A percentile compares a stretch with the other conserved stretches of the same genome.
Conservation (phyloP, 192 early-diverging fungal genomes). For the Piromyces finnis region DNA sequence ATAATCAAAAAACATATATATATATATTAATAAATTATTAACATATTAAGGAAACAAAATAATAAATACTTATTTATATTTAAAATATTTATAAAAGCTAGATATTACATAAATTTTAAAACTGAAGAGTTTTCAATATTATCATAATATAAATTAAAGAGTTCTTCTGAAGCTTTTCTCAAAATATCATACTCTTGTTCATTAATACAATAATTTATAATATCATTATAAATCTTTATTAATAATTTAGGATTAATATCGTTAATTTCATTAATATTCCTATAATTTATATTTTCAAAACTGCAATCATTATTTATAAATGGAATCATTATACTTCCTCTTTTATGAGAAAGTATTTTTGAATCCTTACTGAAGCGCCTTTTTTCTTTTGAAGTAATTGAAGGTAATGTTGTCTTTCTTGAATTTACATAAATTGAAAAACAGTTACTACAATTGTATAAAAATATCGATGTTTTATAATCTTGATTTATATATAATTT, state of each 20-base stretch:
- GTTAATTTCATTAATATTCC: neutral
- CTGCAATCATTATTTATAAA: no score
- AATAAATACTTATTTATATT: no score
- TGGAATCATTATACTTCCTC: no score
- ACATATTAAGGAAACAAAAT: no score
- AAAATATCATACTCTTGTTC: neutral
- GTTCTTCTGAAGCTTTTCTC: neutral
- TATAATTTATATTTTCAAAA: neutral
- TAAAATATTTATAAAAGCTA: no score
- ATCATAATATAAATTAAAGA: neutral
- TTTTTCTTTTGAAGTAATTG: neutral
- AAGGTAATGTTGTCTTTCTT: neutral
- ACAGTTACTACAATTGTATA: neutral
- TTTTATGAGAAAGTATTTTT: no score
- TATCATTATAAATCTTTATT: neutral
- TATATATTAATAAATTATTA: no score
- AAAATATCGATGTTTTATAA: neutral
- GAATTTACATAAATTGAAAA: neutral
- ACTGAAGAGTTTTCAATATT: neutral
- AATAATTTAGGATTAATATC: neutral
- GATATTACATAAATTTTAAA: neutral
- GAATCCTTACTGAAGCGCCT: neutral
- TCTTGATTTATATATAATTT: neutral
- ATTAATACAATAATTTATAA: neutral
- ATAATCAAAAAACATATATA: no score